Evolutionary conservation across 2,329 filamentous ascomycete genomes (phyloP).

Genomic region (Plectosphaerella cucumerina): DNA sequence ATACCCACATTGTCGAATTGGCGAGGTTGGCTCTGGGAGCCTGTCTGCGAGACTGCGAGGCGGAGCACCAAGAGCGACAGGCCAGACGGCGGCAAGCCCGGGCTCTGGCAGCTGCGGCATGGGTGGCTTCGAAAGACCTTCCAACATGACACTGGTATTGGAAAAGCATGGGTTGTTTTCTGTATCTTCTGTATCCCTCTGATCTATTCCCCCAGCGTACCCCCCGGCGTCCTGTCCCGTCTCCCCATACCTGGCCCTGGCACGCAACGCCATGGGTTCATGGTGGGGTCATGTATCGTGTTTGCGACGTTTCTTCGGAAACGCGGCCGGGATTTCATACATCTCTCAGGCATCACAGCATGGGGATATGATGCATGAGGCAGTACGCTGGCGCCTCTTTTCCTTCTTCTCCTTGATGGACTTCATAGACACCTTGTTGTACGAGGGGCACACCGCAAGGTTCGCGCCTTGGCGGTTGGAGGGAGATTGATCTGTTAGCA

Average conservation of each 20-base stretch:
- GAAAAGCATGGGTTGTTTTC: too few relatives aligned
- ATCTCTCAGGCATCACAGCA: background rate
- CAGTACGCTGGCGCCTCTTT: background rate
- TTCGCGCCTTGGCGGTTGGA: conserved; percentile 9
- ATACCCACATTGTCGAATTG: too few relatives aligned
- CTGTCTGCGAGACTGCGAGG: too few relatives aligned
- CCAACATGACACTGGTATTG: too few relatives aligned
- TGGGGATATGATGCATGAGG: conserved; percentile 2
- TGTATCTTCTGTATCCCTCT: too few relatives aligned
- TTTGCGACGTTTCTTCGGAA: background rate
- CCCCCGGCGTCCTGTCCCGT: conserved; percentile 24
- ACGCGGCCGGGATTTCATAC: background rate
- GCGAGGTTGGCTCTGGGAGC: too few relatives aligned
- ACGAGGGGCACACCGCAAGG: conserved; percentile 8
- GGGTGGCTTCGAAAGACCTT: too few relatives aligned
- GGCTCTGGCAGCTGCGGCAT: too few relatives aligned
- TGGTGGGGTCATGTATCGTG: conserved; percentile 1
- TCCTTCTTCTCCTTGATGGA: background rate
- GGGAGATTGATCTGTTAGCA: background rate
- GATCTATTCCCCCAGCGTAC: conserved; percentile 18
- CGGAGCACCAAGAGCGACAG: too few relatives aligned
- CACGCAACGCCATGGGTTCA: background rate
- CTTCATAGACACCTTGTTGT: conserved; percentile 10
- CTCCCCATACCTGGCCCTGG: conserved; percentile 13
- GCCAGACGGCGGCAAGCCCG: too few relatives aligned